Evolutionary conservation across 495 filamentous ascomycete genomes (phyloP), one percentile per base, ranked within the genome.

Genomic region (Bombardia bombarda): DNA sequence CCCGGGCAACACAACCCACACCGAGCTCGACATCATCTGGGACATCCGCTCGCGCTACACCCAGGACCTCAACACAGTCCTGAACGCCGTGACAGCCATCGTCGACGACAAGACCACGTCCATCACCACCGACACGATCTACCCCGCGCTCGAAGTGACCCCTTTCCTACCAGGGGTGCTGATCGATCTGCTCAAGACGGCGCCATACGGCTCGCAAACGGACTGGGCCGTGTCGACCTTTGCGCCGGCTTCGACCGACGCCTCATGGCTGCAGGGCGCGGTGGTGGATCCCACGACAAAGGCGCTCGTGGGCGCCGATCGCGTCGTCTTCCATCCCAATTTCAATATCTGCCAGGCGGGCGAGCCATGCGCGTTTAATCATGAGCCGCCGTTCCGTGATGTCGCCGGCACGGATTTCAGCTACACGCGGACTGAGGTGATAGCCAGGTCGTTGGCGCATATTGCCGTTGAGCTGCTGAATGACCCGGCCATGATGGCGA

Each of bases 321-420:
- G 70, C 10, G 74, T 72, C 1, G 71, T 68, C 3, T 51, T 80
- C 12, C 70, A 73, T 45, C 67, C 69, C 1, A 71, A 69, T 52
- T 76, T 75, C 44, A 64, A 61, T 5, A 78, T 79, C 40, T 57
- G 54, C 42, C 26, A 46, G 1, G 43, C 59, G 0, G 61, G 36
- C 7, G 48, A 32, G 2, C 40, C 32, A 16, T 57, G 63, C 8
- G 56, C 53, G 3, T 69, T 64, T 41, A 68, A 63, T 8, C 74
- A 80, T 56, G 72, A 69, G 40, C 71, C 73, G 1, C 58, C 58
- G 5, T 80, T 78, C 56, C 59, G 67, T 19, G 60, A 58, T 1
- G 64, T 72, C 0, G 70, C 74, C 2, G 68, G 68, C 7, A 77
- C 72, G 0, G 61, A 68, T 24, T 67, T 55, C 30, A 67, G 68